Base-by-base conservation (phyloP, 352 stramenopile genomes). In the Phytophthora foliorum region DNA sequence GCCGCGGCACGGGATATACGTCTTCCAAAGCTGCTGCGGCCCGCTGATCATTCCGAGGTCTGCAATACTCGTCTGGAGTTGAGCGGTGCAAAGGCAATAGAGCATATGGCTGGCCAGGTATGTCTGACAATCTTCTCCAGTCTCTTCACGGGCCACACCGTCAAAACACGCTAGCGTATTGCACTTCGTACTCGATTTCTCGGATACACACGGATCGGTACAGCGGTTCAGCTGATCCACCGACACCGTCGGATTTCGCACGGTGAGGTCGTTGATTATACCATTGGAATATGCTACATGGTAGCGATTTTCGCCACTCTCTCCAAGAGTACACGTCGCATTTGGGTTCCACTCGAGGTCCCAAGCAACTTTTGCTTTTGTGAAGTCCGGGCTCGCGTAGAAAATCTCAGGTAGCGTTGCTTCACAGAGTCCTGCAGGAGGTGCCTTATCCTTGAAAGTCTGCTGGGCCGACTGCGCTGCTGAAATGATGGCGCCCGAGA, bases 401-500 rank as follows among this genome's bases (percentile, higher is more conserved):
- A 90, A 93, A 24, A 92, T 64, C 2, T 79, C 72, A 0, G 84
- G 86, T 22, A 94, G 42, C 0, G 72, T 77, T 14, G 56, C 66
- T 25, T 91, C 82, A 48, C 86, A 94, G 4, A 94, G 73, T 19
- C 81, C 83, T 3, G 82, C 50, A 0, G 81, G 75, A 5, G 80
- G 78, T 50, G 90, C 81, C 49, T 92, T 92, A 24, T 75, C 78
- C 41, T 94, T 93, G 34, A 94, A 89, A 53, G 75, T 74, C 45
- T 77, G 56, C 29, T 95, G 88, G 0, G 85, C 80, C 1, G 85
- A 94, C 59, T 95, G 86, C 4, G 88, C 88, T 10, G 72, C 81
- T 0, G 86, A 94, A 55, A 95, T 95, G 67, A 94, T 92, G 3
- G 57, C 81, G 19, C 74, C 82, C 6, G 86, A 94, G 9, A 90